These are phyloP conservation scores for Podila epicladia DNA, from an alignment of 192 early-diverging fungal species.

Conservation along the genomic window DNA sequence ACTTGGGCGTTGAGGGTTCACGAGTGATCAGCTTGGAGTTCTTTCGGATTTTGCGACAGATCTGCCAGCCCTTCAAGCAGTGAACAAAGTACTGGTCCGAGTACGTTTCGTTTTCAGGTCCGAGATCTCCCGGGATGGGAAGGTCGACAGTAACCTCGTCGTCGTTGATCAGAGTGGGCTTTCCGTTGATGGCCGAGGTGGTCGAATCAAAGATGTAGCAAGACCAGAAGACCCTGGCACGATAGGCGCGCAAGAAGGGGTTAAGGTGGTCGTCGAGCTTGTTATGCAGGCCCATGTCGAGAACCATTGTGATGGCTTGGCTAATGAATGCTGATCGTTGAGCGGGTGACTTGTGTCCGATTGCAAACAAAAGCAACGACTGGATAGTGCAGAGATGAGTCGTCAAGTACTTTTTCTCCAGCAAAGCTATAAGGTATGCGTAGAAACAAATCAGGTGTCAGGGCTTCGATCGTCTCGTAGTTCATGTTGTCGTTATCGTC, in stretches of 20 bases:
- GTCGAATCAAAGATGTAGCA: conserved; percentile 47
- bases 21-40: conserved; percentile 35
- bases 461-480: no score
- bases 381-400: conserved; percentile 45
- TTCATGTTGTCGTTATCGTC: not conserved
- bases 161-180: conserved; percentile 42
- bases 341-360: conserved; percentile 47
- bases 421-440: conserved; percentile 8
- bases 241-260: conserved; percentile 26
- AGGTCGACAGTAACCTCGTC: conserved; percentile 38
- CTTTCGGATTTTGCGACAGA: conserved; percentile 40
- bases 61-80: conserved; percentile 41
- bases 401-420: conserved; percentile 50
- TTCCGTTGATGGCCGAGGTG: conserved; percentile 37
- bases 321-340: conserved; percentile 44
- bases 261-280: conserved; percentile 18
- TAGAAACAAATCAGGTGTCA: no score
- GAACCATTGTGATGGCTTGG: conserved; percentile 46
- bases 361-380: conserved; percentile 40
- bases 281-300: conserved; percentile 45
- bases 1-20: conserved; percentile 20
- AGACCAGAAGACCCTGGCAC: conserved; percentile 46
- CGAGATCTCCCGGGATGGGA: conserved; percentile 34
- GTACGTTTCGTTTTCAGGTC: conserved; percentile 37
- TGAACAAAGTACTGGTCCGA: conserved; percentile 49